Conservation (phyloP, 225 moss, liverwort and hornwort genomes). For the Climacium dendroides region DNA sequence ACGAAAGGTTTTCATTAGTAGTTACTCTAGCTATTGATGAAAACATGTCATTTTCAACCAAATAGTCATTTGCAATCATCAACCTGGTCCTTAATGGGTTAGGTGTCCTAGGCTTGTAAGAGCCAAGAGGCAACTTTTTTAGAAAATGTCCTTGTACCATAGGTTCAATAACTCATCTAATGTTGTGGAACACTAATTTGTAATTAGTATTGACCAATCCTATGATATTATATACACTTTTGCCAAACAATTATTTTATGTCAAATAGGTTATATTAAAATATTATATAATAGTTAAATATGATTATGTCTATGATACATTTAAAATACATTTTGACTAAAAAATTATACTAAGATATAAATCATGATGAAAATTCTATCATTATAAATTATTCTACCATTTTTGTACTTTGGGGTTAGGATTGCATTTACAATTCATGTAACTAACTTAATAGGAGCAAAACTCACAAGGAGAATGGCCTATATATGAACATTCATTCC, state of each 20-base stretch:
- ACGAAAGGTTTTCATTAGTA: no score
- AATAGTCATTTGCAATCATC: no score
- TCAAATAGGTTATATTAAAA: not conserved
- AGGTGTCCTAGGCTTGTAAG: not conserved
- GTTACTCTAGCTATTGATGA: no score
- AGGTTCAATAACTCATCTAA: fast-evolving
- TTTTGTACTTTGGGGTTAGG: not conserved
- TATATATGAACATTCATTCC: not conserved
- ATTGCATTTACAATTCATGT: fast-evolving
- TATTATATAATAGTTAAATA: not conserved
- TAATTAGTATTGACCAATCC: not conserved
- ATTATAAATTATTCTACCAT: not conserved
- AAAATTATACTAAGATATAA: not conserved
- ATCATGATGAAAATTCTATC: fast-evolving
- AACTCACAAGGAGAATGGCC: fast-evolving
- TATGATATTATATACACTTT: not conserved
- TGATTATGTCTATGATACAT: fast-evolving
- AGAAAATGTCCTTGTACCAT: not conserved
- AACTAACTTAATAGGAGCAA: not conserved
- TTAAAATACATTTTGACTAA: not conserved
- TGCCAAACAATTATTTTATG: not conserved
- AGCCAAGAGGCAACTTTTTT: fast-evolving
- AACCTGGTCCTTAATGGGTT: not conserved
- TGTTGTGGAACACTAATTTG: fast-evolving
- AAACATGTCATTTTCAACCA: no score